Evolutionary conservation across 352 stramenopile species (phyloP), one percentile per base, ranked within the genome.

Genomic region (Globisporangium iwayamae): DNA sequence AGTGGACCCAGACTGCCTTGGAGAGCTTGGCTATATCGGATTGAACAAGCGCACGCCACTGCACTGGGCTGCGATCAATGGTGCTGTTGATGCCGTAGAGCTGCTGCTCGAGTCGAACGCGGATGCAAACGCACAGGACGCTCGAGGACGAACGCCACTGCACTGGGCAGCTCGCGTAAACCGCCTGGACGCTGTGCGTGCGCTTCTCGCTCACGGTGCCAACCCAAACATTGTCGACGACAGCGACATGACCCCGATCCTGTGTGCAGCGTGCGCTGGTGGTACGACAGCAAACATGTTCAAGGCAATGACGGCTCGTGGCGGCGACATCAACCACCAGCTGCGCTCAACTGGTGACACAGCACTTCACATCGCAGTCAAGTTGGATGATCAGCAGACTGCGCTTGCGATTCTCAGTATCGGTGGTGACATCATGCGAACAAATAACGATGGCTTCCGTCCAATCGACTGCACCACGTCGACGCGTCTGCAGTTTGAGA

Each of bases 121-220:
- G 0, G 76, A 91, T 48, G 75, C 81, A 0, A 85, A 94, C 59
- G 79, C 82, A 39, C 76, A 89, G 51, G 85, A 94, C 63, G 73
- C 79, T 3, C 79, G 75, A 39, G 83, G 83, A 43, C 76, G 85
- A 14, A 91, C 80, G 28, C 73, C 85, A 6, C 61, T 94, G 56
- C 85, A 94, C 58, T 94, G 85, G 85, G 85, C 85, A 14, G 85
- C 85, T 38, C 83, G 85, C 13, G 83, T 90, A 8, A 92, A 92
- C 52, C 81, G 79, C 43, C 56, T 85, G n/a, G 78, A 87, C 28
- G 74, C 83, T 55, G 85, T 91, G n/a, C 71, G 74, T 1, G 70
- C 84, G 0, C 60, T 94, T 13, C 62, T 94, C 3, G 63, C 63
- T 1, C 60, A 87, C 22, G 78, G 72, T 18, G 82, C 83, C 0